A percentile compares a stretch with the other conserved stretches of the same genome.
Conservation (phyloP, 2,329 filamentous ascomycete species). For the Cladophialophora exuberans region DNA sequence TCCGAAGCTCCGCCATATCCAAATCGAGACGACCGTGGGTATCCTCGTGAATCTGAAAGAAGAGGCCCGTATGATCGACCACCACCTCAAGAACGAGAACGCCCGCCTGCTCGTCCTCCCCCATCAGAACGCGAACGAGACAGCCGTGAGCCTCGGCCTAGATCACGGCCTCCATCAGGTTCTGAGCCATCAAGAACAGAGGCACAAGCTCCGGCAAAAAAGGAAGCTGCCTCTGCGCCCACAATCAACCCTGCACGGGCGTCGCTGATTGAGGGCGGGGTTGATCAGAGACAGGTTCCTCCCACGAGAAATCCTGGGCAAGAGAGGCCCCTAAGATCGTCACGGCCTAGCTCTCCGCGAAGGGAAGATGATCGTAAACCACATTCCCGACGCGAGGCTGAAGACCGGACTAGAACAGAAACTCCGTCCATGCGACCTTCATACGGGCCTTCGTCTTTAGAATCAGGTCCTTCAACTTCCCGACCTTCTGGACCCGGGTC, state of each 20-base stretch:
- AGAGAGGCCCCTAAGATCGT: constrained; percentile 25
- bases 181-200: constrained; percentile 10
- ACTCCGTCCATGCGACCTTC: constrained; percentile 6
- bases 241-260: constrained; percentile 36
- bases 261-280: constrained; percentile 35
- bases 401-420: constrained; percentile 26
- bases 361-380: constrained; percentile 31
- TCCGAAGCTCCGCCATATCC: constrained; percentile 34
- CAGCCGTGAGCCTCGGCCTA: constrained; percentile 32
- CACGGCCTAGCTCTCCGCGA: constrained; percentile 32
- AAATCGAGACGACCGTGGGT: constrained; percentile 29
- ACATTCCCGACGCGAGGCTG: constrained; percentile 25
- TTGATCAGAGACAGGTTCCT: constrained; percentile 23
- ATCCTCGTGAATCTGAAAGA: constrained; percentile 30
- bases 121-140: constrained; percentile 35
- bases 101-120: constrained; percentile 31
- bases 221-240: constrained; percentile 25
- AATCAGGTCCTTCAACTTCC: constrained; percentile 3
- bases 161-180: constrained; percentile 27
- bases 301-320: constrained; percentile 20
- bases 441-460: constrained; percentile 4
- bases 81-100: constrained; percentile 26
- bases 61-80: constrained; percentile 25
- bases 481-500: constrained; percentile 12
- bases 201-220: constrained; percentile 30